phyloP scores from a whole-genome alignment of 75 land plant species.

The Sequoia sempervirens region DNA sequence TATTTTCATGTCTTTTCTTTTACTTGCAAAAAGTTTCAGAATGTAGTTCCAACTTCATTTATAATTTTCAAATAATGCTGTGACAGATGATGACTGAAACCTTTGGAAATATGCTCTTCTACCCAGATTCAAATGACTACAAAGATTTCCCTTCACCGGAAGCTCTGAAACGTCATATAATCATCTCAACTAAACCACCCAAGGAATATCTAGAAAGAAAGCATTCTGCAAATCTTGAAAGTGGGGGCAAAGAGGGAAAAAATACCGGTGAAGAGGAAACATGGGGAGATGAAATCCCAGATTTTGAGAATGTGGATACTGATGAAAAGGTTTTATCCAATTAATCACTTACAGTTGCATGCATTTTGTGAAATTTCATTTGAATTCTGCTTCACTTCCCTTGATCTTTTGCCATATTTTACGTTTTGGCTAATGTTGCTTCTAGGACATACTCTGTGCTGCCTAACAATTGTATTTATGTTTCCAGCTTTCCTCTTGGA shows the following conservation, averaged over 20 bases:
- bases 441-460: not conserved
- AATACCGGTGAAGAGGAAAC: conserved; percentile 22
- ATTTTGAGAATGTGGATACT: conserved; percentile 10
- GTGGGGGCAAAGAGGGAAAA: conserved; percentile 13
- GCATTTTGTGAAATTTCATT: not conserved
- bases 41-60: not conserved
- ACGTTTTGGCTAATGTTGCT: not conserved
- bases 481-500: not conserved
- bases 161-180: conserved; percentile 45
- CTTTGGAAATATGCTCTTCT: conserved; percentile 59
- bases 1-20: not conserved
- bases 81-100: conserved; percentile 53
- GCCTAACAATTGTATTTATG: not conserved
- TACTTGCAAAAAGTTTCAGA: not conserved
- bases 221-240: conserved; percentile 1
- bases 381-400: not conserved
- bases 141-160: conserved; percentile 76
- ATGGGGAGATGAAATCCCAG: conserved; percentile 29
- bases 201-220: conserved; percentile 53
- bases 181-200: conserved; percentile 88
- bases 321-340: conserved; percentile 1
- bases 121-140: conserved; percentile 26
- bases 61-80: not conserved
- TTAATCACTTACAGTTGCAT: not conserved
- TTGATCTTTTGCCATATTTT: not conserved